phyloP scores from a whole-genome alignment of 768 basidiomycete species.

The Psilocybe tampanensis region DNA sequence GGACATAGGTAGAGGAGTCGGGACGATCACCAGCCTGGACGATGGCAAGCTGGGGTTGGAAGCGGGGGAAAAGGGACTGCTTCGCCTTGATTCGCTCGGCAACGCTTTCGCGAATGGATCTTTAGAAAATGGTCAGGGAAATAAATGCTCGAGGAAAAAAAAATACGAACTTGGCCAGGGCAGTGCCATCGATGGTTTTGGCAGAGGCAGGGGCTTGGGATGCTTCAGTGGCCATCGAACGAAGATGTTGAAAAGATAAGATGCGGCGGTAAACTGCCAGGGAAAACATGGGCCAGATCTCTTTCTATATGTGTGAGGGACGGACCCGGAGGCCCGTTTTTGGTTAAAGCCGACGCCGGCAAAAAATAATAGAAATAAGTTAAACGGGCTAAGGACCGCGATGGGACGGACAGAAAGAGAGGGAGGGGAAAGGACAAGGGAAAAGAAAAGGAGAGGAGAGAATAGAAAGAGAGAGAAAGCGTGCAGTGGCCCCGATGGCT shows the following conservation, averaged over 20 bases:
- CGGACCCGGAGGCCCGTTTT: conserved; percentile 19
- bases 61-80: conserved; percentile 77
- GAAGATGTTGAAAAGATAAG: conserved; percentile 41
- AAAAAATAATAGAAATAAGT: neutral
- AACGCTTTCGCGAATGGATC: conserved; percentile 80
- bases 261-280: conserved; percentile 22
- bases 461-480: neutral
- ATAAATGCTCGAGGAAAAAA: conserved; percentile 10
- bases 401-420: conserved; percentile 3
- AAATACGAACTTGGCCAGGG: conserved; percentile 73
- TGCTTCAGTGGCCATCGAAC: conserved; percentile 37
- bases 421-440: neutral
- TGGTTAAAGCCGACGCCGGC: conserved; percentile 12
- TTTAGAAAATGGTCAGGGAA: conserved; percentile 30
- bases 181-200: conserved; percentile 80
- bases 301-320: conserved; percentile 14
- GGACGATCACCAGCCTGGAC: conserved; percentile 92
- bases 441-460: neutral
- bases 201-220: conserved; percentile 26
- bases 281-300: conserved; percentile 15
- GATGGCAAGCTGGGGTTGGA: conserved; percentile 88
- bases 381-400: conserved; percentile 6
- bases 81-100: conserved; percentile 66
- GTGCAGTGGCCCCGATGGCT: neutral
- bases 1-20: conserved; percentile 90